Evolutionary conservation across 2,329 filamentous ascomycete genomes (phyloP).

Genomic region (Calonectria fujianensis): DNA sequence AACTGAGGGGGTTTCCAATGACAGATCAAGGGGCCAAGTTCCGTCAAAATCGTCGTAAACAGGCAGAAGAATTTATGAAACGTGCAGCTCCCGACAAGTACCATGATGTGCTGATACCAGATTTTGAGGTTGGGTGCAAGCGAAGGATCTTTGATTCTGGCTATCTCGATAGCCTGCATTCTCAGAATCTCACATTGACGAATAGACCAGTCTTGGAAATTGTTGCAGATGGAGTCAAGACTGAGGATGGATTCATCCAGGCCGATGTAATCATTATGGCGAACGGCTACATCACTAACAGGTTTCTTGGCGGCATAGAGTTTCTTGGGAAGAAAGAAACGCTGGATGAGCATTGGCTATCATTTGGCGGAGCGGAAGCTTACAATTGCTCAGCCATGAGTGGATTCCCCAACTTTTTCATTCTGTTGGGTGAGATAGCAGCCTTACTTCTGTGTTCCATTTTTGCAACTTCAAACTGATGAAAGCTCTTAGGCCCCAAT

Average conservation of each 20-base stretch:
- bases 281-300: slow-evolving; percentile 76
- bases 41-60: slow-evolving; percentile 61
- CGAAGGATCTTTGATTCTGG: slow-evolving; percentile 75
- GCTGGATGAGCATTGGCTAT: slow-evolving; percentile 73
- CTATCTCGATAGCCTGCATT: slow-evolving; percentile 72
- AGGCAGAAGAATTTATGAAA: slow-evolving; percentile 65
- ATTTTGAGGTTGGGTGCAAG: slow-evolving; percentile 79
- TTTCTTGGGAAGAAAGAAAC: slow-evolving; percentile 71
- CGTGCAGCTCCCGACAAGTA: slow-evolving; percentile 74
- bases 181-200: slow-evolving; percentile 67
- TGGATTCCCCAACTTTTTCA: slow-evolving; percentile 80
- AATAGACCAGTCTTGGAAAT: slow-evolving; percentile 70
- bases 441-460: no score
- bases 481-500: slow-evolving; percentile 69
- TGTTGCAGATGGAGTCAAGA: slow-evolving; percentile 62
- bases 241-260: slow-evolving; percentile 63
- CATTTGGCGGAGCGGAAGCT: slow-evolving; percentile 76
- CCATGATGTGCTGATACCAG: slow-evolving; percentile 76
- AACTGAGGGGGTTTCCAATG: slow-evolving; percentile 61
- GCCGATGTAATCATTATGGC: slow-evolving; percentile 78
- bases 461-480: no score
- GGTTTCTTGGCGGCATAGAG: slow-evolving; percentile 72
- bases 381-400: slow-evolving; percentile 76
- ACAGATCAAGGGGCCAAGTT: slow-evolving; percentile 60
- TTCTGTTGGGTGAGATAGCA: slow-evolving; percentile 68